Evolutionary conservation across 495 filamentous ascomycete species (phyloP), one percentile per base, ranked within the genome.

Genomic region (Letharia columbiana): DNA sequence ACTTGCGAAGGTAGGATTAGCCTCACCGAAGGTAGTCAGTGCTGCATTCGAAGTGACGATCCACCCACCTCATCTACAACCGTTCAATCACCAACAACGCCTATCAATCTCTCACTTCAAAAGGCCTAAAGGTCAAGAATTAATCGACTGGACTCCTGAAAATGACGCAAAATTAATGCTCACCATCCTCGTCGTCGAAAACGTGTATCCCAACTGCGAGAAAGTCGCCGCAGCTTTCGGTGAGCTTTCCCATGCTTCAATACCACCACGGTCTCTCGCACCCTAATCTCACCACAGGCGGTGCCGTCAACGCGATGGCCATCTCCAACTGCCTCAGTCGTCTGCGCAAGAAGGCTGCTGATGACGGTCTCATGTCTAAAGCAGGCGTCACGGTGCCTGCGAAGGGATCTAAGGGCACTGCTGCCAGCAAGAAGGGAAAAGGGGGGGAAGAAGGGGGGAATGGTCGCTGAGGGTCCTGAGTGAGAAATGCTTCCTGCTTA

Each of bases 101-200:
- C 44, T 15, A 17, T 47, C n/a, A 28, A 2, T 9, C n/a, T 23
- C 23, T 12, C 49, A 47, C 23, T 8, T 15, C 31, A 56, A 13
- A 1, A 57, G 20, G 54, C 54, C 54, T 7, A 57, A 17, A 35
- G 54, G 54, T 17, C 54, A 57, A 20, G 9, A 20, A 57, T 1
- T 37, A 3, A 57, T 57, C 54, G 33, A 57, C 12, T 57, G 54
- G 54, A 57, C 54, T 33, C 4, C 54, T 15, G 54, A 37, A 57
- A 57, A 57, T 6, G 54, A 57, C 17, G 31, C 54, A 0, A 9
- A 11, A 18, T 17, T 57, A 1, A 18, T 57, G 2, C 54, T 57
- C 31, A 57, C 54, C 31, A 57, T 57, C 54, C 54, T 57, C 33
- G 54, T 33, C 54, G 15, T 57, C 17, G 54, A 57, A 10, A 37